A percentile compares a stretch with the other conserved stretches of the same genome.
Conservation (phyloP, 139 green algal species). For the Tetratostichococcus sp. region DNA sequence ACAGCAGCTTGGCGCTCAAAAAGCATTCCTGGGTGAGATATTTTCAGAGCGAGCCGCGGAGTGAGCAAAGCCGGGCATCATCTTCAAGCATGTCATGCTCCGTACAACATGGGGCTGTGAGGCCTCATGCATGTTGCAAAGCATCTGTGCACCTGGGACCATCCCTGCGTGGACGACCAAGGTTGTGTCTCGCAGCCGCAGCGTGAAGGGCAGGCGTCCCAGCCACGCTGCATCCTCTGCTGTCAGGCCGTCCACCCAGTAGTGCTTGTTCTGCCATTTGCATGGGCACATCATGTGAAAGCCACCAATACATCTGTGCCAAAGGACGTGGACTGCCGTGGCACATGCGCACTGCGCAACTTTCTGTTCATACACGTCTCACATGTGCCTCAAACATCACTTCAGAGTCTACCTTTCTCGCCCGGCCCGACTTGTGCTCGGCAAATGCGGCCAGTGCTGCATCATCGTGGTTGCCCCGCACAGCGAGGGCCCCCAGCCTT, state of each 20-base stretch:
- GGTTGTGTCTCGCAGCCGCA: background rate
- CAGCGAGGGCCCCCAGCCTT: conserved; percentile 7
- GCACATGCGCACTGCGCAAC: no score
- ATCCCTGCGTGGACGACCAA: conserved; percentile 5
- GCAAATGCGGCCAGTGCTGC: conserved; percentile 13
- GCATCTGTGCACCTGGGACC: conserved; percentile 6
- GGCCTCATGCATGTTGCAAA: no score
- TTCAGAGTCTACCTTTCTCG: conserved; percentile 2
- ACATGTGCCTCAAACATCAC: no score
- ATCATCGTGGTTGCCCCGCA: conserved; percentile 51
- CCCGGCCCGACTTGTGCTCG: background rate
- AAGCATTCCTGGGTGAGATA: no score
- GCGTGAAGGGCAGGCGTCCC: background rate
- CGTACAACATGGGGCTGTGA: no score
- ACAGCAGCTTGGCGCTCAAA: no score
- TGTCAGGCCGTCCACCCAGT: background rate
- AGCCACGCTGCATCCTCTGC: conserved; percentile 3
- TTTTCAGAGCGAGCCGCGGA: no score
- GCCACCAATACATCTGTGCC: no score
- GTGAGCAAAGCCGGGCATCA: no score
- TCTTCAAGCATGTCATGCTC: no score
- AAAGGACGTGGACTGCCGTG: no score
- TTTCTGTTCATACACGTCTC: background rate
- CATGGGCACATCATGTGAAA: no score
- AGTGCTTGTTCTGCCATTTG: conserved; percentile 6